Conservation (phyloP, 2,329 filamentous ascomycete species). For the Thelonectria blattea region DNA sequence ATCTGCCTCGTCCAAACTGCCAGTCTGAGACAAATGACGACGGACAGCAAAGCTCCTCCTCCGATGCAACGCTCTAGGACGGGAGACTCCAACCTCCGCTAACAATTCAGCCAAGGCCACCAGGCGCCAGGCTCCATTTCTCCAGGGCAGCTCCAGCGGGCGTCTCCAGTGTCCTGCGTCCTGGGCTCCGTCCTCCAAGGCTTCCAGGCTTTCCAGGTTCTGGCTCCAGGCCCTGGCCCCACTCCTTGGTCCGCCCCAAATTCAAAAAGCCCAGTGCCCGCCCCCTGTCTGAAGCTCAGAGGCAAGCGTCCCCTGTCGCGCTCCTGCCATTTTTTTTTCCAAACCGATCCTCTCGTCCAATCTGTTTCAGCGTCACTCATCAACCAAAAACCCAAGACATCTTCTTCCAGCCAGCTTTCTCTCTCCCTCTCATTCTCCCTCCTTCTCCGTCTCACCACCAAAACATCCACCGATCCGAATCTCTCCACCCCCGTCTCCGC, state of each 20-base stretch:
- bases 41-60: not conserved
- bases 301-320: slow-evolving; percentile 10
- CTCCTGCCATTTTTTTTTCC: slow-evolving; percentile 26
- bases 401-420: not conserved
- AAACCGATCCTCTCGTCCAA: slow-evolving; percentile 24
- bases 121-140: too few species aligned
- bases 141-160: too few species aligned
- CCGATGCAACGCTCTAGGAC: not conserved
- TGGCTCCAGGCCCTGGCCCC: not conserved
- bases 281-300: slow-evolving; percentile 8
- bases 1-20: not conserved
- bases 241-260: not conserved
- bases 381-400: slow-evolving; percentile 17
- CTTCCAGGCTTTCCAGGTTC: not conserved
- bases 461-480: not conserved
- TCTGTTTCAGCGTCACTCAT: slow-evolving; percentile 27
- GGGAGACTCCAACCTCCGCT: not conserved
- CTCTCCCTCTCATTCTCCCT: slow-evolving; percentile 9
- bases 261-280: not conserved
- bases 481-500: slow-evolving; percentile 9
- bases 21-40: not conserved
- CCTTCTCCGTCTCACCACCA: slow-evolving; percentile 6
- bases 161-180: too few species aligned
- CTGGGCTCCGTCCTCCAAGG: not conserved
- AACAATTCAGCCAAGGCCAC: not conserved